Conservation (phyloP, 805 yeast species). For the Teunomyces kruisii region DNA sequence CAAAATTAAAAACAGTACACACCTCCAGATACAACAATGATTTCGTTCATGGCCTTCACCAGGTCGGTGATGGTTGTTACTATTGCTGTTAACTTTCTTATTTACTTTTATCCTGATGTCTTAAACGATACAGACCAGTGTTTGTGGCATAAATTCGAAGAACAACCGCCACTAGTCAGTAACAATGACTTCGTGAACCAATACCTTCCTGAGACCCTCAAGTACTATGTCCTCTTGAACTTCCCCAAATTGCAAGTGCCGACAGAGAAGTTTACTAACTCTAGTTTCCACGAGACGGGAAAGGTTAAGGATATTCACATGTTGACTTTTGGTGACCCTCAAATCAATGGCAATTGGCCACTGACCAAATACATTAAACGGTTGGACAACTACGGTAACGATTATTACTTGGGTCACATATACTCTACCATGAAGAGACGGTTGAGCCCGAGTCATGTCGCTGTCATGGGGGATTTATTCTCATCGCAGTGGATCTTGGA, state of each 20-base stretch:
- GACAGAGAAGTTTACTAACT: background rate
- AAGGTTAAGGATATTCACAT: slow-evolving; percentile 54
- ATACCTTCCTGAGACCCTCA: slow-evolving; percentile 12
- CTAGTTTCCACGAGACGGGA: slow-evolving; percentile 10
- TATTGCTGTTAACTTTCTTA: slow-evolving; percentile 54
- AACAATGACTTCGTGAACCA: slow-evolving; percentile 10
- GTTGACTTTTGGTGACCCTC: slow-evolving; percentile 94
- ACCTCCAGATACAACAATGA: background rate
- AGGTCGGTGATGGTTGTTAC: slow-evolving; percentile 40
- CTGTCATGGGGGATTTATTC: slow-evolving; percentile 89
- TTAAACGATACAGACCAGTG: slow-evolving; percentile 47
- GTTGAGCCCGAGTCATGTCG: slow-evolving; percentile 74
- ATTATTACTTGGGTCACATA: slow-evolving; percentile 83
- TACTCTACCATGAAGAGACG: slow-evolving; percentile 62
- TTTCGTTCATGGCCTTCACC: slow-evolving; percentile 11
- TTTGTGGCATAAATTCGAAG: slow-evolving; percentile 50
- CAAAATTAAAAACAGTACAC: background rate
- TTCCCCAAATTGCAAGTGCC: slow-evolving; percentile 20
- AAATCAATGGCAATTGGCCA: slow-evolving; percentile 85
- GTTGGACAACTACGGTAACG: slow-evolving; percentile 88
- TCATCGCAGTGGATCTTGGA: slow-evolving; percentile 95
- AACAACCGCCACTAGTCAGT: slow-evolving; percentile 6
- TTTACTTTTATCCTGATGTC: slow-evolving; percentile 75
- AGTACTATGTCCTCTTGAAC: slow-evolving; percentile 17
- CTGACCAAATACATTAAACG: slow-evolving; percentile 68